Evolutionary conservation across 2,329 filamentous ascomycete genomes (phyloP), one percentile per base, ranked within the genome.

Genomic region (Alternaria panax): DNA sequence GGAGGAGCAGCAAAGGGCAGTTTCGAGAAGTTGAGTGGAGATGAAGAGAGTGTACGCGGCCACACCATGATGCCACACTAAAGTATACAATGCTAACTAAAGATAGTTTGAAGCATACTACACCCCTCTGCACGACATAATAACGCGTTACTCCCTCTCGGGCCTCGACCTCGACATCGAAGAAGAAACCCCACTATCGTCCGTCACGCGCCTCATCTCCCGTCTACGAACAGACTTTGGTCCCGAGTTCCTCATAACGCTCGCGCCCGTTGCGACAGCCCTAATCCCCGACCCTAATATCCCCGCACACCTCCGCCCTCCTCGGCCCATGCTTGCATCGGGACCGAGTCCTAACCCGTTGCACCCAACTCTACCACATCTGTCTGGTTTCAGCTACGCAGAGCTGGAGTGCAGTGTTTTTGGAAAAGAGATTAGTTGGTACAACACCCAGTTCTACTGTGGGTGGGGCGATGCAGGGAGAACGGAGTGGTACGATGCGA

Each of bases 371-470:
- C 70, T 79, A 0, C 81, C 80, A 2, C 91, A 92, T 74, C 83
- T 96, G 3, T 93, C 90, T 59, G 93, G 93, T 0, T 97, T 97
- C 77, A 85, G 88, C 74, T 97, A 97, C 77, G 83, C 87, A 43
- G 82, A 88, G 11, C 84, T 97, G 2, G 92, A 96, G 74, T 74
- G 70, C 46, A 74, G 73, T 38, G 64, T 68, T 4, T 68, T 63
- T 7, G 77, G 73, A 3, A 56, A 58, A 18, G 72, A 89, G 42
- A 90, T 97, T 27, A 84, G 85, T 3, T 97, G 92, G 87, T 97
- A 97, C 77, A 97, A 97, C 74, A 85, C 90, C 6, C 93, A 97
- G 74, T 96, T 97, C 78, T 97, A 97, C 83, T 95, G 91, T 73
- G 92, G 92, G 2, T 97, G 92, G 89, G 92, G 92, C 8, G 87